Evolutionary conservation across 108 stramenopile genomes (phyloP).

Genomic region (Schizochytrium sp.): DNA sequence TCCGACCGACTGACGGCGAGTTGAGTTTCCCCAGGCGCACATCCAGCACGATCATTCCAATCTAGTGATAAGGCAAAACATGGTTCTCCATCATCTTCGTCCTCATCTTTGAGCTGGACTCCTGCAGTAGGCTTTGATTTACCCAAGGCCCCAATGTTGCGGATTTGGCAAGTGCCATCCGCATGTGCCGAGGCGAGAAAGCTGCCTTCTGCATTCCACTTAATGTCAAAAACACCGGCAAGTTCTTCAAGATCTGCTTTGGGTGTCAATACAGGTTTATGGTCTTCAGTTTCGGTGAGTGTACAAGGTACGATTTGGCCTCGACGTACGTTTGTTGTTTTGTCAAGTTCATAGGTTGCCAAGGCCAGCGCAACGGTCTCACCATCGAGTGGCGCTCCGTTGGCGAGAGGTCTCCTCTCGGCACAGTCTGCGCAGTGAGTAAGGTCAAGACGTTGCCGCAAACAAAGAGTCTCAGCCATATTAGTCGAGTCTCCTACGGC

Average conservation of each 20-base stretch:
- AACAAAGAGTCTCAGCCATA: too few relatives aligned
- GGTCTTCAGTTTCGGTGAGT: neutral
- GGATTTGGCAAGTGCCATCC: neutral
- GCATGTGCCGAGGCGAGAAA: conserved; percentile 34
- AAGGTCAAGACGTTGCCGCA: too few relatives aligned
- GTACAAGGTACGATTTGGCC: neutral
- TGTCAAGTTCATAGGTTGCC: conserved; percentile 39
- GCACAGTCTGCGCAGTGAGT: conserved; percentile 18
- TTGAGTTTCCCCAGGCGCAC: neutral
- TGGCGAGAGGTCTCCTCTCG: neutral
- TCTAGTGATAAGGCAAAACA: conserved; percentile 49
- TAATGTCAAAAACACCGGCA: conserved; percentile 56
- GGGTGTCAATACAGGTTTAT: neutral
- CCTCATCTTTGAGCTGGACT: neutral
- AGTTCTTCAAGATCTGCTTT: neutral
- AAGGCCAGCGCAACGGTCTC: conserved; percentile 33
- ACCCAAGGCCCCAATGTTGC: neutral
- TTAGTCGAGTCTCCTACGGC: too few relatives aligned
- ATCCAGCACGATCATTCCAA: conserved; percentile 36
- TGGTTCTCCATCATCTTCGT: neutral
- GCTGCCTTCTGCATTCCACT: conserved; percentile 27
- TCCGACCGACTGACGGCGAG: conserved; percentile 14
- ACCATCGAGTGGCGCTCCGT: neutral
- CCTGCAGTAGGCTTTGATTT: neutral
- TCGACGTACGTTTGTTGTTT: neutral